phyloP scores from a whole-genome alignment of 352 stramenopile species.

The Globisporangium yorkense region DNA sequence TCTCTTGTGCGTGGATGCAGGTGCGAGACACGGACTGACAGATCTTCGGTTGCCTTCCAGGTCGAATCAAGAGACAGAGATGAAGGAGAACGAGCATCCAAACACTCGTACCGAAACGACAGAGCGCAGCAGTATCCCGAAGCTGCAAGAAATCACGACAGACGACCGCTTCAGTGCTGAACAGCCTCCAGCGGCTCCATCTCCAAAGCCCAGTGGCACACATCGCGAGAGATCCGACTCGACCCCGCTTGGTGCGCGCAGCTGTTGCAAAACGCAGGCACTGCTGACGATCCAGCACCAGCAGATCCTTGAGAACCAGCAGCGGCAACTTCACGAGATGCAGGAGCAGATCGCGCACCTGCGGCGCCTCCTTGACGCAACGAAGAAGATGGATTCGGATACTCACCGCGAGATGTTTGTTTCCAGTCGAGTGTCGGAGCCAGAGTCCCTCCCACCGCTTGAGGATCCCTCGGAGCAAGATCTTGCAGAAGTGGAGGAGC shows the following conservation, averaged over 20 bases:
- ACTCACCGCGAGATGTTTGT: constrained; percentile 8
- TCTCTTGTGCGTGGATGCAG: not conserved
- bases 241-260: constrained; percentile 9
- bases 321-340: constrained; percentile 63
- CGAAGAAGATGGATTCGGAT: constrained; percentile 20
- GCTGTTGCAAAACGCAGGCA: constrained; percentile 61
- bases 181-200: not conserved
- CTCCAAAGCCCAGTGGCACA: not conserved
- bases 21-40: not conserved
- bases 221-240: constrained; percentile 1
- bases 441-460: not conserved
- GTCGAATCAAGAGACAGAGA: not conserved
- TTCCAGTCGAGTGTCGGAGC: not conserved
- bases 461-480: not conserved
- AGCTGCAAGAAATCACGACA: not conserved
- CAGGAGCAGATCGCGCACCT: constrained; percentile 65
- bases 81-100: constrained; percentile 1
- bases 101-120: not conserved
- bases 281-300: constrained; percentile 70
- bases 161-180: not conserved
- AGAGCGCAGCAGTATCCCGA: not conserved
- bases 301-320: constrained; percentile 71
- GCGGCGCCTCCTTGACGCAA: constrained; percentile 29
- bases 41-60: not conserved
- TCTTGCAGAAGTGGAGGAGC: not conserved